phyloP scores from a whole-genome alignment of 179 eudicot species.

The Carnegiea gigantea region DNA sequence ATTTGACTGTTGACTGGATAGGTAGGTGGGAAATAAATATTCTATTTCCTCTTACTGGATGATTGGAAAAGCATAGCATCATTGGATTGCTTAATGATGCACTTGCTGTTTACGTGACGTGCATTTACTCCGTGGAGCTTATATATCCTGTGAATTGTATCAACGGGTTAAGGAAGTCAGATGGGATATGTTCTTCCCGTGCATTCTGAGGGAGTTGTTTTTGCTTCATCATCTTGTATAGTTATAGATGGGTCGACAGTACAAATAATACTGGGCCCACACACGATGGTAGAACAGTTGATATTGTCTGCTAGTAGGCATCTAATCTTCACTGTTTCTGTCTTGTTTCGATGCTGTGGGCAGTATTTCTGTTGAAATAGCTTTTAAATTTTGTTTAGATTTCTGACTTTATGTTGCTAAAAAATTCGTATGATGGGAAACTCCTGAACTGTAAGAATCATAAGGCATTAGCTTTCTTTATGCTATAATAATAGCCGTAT shows the following conservation, averaged over 20 bases:
- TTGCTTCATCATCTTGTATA: neutral
- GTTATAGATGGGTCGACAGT: neutral
- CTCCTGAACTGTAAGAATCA: too few species aligned
- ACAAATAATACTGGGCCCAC: neutral
- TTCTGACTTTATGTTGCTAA: neutral
- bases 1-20: constrained; percentile 4
- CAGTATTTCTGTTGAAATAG: neutral
- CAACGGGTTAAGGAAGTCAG: neutral
- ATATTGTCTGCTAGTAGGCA: neutral
- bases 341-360: neutral
- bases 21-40: neutral
- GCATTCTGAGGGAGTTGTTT: neutral
- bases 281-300: neutral
- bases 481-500: too few species aligned
- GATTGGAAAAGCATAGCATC: neutral
- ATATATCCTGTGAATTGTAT: neutral
- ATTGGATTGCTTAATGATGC: neutral
- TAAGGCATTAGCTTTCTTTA: neutral
- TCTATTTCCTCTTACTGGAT: neutral
- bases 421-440: neutral
- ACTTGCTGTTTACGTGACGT: neutral
- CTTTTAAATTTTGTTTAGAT: neutral
- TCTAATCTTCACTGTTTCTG: neutral
- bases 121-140: neutral
- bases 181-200: neutral